Percentiles rank a stretch among this genome's conserved stretches.
phyloP scores from a whole-genome alignment of 208 protist species.

The Lotmaria passim region DNA sequence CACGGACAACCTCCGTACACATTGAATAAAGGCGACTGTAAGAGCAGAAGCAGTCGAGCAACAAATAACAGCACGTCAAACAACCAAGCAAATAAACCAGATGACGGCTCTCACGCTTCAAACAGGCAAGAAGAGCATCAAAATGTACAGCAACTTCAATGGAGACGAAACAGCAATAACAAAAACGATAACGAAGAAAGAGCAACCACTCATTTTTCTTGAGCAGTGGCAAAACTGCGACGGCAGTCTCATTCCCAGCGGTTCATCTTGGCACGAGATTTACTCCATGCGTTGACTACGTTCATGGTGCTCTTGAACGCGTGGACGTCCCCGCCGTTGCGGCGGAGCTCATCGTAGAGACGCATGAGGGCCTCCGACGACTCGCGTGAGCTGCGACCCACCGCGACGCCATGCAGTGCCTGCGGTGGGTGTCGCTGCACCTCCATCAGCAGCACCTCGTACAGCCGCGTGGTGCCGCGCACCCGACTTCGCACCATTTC shows the following conservation, averaged over 20 bases:
- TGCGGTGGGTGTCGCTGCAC: slow-evolving; percentile 50
- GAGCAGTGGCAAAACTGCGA: too few relatives aligned
- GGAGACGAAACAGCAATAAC: not conserved
- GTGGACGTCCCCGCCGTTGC: slow-evolving; percentile 53
- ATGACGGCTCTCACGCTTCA: too few relatives aligned
- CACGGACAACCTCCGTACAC: too few relatives aligned
- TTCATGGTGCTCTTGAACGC: slow-evolving; percentile 55
- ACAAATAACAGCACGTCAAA: too few relatives aligned
- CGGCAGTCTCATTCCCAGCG: slow-evolving; percentile 8
- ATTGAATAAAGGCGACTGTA: too few relatives aligned
- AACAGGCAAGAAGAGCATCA: not conserved
- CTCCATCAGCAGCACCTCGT: slow-evolving; percentile 61
- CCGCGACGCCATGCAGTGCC: not conserved
- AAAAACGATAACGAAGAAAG: not conserved
- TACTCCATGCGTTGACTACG: slow-evolving; percentile 82
- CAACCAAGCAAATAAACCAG: too few relatives aligned
- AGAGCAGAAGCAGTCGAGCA: not conserved
- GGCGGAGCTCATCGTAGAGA: slow-evolving; percentile 68
- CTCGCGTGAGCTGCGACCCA: slow-evolving; percentile 13
- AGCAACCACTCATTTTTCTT: not conserved
- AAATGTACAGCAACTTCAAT: not conserved
- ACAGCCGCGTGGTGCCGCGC: slow-evolving; percentile 59
- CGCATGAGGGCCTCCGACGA: slow-evolving; percentile 52
- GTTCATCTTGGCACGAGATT: slow-evolving; percentile 34
- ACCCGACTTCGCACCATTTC: slow-evolving; percentile 54